phyloP scores from a whole-genome alignment of 2,329 filamentous ascomycete species.

The Ilyonectria robusta region DNA sequence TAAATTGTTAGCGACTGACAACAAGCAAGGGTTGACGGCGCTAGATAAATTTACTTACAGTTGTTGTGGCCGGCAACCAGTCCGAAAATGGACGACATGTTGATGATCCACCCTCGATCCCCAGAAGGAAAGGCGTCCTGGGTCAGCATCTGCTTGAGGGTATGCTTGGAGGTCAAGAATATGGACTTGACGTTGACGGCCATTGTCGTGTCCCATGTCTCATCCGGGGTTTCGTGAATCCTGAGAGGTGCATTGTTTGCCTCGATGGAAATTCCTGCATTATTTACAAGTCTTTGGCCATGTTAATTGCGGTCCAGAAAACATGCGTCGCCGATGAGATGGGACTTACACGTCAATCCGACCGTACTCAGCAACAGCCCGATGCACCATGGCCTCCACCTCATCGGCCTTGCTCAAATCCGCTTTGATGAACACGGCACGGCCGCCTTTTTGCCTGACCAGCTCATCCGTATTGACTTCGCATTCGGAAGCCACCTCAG shows the following conservation, averaged over 20 bases:
- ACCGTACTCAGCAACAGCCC: slow-evolving; percentile 37
- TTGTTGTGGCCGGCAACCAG: slow-evolving; percentile 51
- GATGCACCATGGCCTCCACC: slow-evolving; percentile 54
- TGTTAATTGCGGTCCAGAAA: slow-evolving; percentile 4
- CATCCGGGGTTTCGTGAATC: slow-evolving; percentile 62
- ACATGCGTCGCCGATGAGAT: slow-evolving; percentile 49
- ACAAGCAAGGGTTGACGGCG: slow-evolving; percentile 25
- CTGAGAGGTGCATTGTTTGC: slow-evolving; percentile 51
- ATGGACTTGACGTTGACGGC: slow-evolving; percentile 55
- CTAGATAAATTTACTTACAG: slow-evolving; percentile 25
- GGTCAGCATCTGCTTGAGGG: slow-evolving; percentile 62
- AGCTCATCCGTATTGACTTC: slow-evolving; percentile 50
- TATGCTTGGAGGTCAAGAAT: slow-evolving; percentile 61
- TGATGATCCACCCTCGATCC: slow-evolving; percentile 65
- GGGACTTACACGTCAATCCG: slow-evolving; percentile 43
- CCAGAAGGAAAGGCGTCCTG: slow-evolving; percentile 58
- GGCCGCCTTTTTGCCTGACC: slow-evolving; percentile 52
- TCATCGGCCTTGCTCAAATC: slow-evolving; percentile 58
- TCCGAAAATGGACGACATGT: slow-evolving; percentile 61
- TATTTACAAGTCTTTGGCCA: slow-evolving; percentile 51
- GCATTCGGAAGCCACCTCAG: slow-evolving; percentile 46
- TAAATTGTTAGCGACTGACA: slow-evolving; percentile 13
- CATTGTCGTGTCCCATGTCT: slow-evolving; percentile 60
- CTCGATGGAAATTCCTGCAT: slow-evolving; percentile 60
- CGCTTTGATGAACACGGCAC: slow-evolving; percentile 58